A percentile compares a stretch with the other conserved stretches of the same genome.
These are phyloP conservation scores for Cladophialophora immunda DNA, from an alignment of 2,329 filamentous ascomycete species.

Conservation along the genomic window DNA sequence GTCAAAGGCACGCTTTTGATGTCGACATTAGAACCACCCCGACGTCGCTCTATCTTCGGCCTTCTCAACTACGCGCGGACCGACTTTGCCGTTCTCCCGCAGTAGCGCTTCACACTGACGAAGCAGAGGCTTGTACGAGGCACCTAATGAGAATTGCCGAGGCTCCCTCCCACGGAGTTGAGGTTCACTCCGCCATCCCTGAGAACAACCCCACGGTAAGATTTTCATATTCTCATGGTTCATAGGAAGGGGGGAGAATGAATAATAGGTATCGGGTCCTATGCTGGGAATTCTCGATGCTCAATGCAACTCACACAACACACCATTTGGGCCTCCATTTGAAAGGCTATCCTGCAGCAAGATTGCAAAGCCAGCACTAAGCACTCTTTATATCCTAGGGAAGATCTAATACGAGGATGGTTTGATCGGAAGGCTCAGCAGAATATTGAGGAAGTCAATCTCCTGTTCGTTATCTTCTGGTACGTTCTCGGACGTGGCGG, in stretches of 20 bases:
- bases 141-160: not conserved
- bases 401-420: too few species aligned
- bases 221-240: not conserved
- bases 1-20: too few species aligned
- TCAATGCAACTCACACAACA: not conserved
- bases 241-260: not conserved
- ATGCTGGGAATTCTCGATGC: not conserved
- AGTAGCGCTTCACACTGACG: not conserved
- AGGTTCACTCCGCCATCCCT: not conserved
- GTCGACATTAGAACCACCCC: too few species aligned
- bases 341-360: too few species aligned
- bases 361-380: too few species aligned
- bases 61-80: not conserved
- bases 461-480: too few species aligned
- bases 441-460: too few species aligned
- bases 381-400: too few species aligned
- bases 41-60: constrained; percentile 7
- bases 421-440: too few species aligned
- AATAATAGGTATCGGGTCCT: not conserved
- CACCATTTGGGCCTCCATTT: too few species aligned
- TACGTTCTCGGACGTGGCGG: too few species aligned
- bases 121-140: not conserved
- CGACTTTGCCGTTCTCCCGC: not conserved
- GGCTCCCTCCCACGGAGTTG: not conserved
- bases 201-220: not conserved